Evolutionary conservation across 2,329 filamentous ascomycete genomes (phyloP), one percentile per base, ranked within the genome.

Genomic region (Cordyceps javanica): DNA sequence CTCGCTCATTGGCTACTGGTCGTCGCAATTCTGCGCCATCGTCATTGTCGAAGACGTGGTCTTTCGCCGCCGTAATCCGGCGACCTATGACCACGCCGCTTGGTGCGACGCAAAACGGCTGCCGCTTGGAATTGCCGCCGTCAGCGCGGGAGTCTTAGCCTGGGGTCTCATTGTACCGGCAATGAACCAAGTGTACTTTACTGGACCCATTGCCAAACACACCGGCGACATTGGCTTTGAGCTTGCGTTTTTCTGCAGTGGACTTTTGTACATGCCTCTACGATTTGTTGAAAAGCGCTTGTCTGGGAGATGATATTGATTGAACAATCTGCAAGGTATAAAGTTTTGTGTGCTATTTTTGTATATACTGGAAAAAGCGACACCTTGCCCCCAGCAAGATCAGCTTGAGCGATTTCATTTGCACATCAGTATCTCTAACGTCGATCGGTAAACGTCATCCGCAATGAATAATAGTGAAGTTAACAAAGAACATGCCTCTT

Each of bases 171-270:
- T 86, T 2, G 72, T 86, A 7, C 83, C 83, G 0, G 80, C 78
- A 32, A 86, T 86, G 78, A 75, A 74, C 10, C 80, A 85, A 68
- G 78, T 76, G 4, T 86, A 82, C 82, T 86, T 78, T 64, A 79
- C 75, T 9, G 83, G 83, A 0, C 83, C 83, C 0, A 80, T 87
- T 62, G 83, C 82, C 0, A 69, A 76, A 68, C 77, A 64, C 36
- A 84, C 83, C 11, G 85, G 85, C 0, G 84, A 88, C 61, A 81
- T 88, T 66, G 85, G 85, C 0, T 86, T 88, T 58, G 85, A 88
- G 72, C 70, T 85, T 67, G 83, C 83, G 0, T 80, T 87, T 64
- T 74, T 75, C 28, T 66, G 82, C 57, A 79, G 77, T 13, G 74
- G 68, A 1, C 11, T 81, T 32, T 67, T 73, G 26, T 82, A 81